phyloP scores from a whole-genome alignment of 441 rosid genomes.

The Hura crepitans region DNA sequence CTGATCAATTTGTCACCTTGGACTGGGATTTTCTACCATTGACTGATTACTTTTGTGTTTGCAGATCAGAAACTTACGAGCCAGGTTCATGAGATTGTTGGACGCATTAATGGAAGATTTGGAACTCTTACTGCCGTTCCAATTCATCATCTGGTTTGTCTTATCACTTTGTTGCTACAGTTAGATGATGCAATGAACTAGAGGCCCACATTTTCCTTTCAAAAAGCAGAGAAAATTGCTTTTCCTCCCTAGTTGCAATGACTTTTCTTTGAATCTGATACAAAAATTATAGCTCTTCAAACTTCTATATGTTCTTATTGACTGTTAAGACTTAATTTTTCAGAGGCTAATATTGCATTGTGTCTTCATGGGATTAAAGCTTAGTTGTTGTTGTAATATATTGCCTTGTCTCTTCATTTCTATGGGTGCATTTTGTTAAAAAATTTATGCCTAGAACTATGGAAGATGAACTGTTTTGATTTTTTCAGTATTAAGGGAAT shows the following conservation, averaged over 20 bases:
- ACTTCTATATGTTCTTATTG: not conserved
- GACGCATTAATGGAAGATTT: slow-evolving; percentile 77
- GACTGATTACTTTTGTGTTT: slow-evolving; percentile 14
- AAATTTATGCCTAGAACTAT: not conserved
- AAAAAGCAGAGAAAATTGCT: not conserved
- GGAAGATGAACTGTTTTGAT: not conserved
- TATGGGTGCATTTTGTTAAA: too few relatives aligned
- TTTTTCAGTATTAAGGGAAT: not conserved
- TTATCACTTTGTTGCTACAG: slow-evolving; percentile 14
- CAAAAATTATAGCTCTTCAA: not conserved
- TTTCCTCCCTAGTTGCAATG: not conserved
- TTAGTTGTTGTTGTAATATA: too few relatives aligned
- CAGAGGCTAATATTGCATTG: not conserved
- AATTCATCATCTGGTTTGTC: slow-evolving; percentile 68
- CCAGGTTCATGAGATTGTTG: slow-evolving; percentile 81
- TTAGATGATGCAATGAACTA: slow-evolving; percentile 2
- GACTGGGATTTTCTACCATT: not conserved
- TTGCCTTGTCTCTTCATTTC: not conserved
- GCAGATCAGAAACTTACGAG: slow-evolving; percentile 75
- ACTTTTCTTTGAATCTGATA: not conserved
- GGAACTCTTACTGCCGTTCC: slow-evolving; percentile 77
- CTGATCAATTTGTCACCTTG: slow-evolving; percentile 1
- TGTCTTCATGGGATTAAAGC: not conserved
- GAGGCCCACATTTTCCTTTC: not conserved
- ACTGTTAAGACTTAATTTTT: not conserved